Evolutionary conservation across 768 basidiomycete genomes (phyloP).

Genomic region (Lentinula detonsa): DNA sequence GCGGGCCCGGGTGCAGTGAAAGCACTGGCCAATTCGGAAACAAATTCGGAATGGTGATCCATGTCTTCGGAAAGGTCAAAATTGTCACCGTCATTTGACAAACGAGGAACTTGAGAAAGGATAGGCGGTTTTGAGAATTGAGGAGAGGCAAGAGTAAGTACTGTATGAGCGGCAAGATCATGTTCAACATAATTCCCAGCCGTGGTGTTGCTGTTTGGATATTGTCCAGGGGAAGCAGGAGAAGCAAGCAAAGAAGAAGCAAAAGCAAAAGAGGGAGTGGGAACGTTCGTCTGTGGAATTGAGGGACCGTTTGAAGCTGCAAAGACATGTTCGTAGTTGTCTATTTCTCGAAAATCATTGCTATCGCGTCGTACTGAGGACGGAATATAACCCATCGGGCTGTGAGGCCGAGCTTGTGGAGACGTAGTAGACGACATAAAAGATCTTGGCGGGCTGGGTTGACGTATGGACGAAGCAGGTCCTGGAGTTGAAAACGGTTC

Average conservation of each 20-base stretch:
- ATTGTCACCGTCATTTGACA: neutral
- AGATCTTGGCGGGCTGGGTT: neutral
- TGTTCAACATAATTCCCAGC: neutral
- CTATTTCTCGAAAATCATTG: neutral
- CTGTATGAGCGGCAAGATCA: neutral
- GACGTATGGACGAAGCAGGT: slow-evolving; percentile 4
- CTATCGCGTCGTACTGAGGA: neutral
- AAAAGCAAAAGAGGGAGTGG: neutral
- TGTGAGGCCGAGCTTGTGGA: neutral
- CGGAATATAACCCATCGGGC: neutral
- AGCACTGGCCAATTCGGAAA: neutral
- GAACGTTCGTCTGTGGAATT: neutral
- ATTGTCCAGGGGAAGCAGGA: neutral
- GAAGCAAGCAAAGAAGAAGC: neutral
- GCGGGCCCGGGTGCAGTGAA: slow-evolving; percentile 3
- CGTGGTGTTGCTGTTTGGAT: neutral
- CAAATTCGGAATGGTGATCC: neutral
- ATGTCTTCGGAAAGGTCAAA: neutral
- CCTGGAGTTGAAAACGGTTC: slow-evolving; percentile 4
- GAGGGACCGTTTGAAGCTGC: neutral
- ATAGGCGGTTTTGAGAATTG: neutral
- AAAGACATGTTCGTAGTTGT: neutral
- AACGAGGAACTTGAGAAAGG: neutral
- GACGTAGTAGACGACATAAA: neutral
- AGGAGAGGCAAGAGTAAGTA: neutral